Evolutionary conservation across 2,329 filamentous ascomycete genomes (phyloP), one percentile per base, ranked within the genome.

Genomic region (Phyllosticta citribraziliensis): DNA sequence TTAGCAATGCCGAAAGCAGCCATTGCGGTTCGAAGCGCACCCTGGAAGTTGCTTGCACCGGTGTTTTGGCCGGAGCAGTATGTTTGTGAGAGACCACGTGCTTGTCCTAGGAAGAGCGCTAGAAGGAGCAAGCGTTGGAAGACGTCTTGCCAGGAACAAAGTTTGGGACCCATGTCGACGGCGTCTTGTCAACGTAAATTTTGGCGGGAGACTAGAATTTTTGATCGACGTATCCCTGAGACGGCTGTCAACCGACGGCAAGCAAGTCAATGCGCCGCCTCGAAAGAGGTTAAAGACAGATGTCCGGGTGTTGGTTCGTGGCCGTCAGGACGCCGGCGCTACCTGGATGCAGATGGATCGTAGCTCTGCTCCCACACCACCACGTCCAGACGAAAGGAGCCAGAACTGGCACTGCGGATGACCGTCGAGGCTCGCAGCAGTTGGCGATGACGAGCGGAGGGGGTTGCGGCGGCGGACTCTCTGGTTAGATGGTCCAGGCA

Each of bases 61-160:
- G 72, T 74, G 65, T 80, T 80, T 57, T 78, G 69, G 51, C 68
- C 72, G 6, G 78, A 79, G 68, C 78, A 80, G 66, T 78, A 79
- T 54, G 65, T 54, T 62, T 74, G 70, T 12, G 70, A 66, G 27
- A 73, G 65, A 17, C 63, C 60, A 12, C 17, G 50, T 24, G 56
- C 60, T 24, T 19, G 50, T 10, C 11, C 56, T 50, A 33, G 10
- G 17, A 56, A 52, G 11, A 56, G 25, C 10, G 58, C 24, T 9
- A 57, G 12, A 24, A 50, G 14, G 33, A 40, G 14, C 33, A 40
- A 40, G 33, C 33, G 33, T 40, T 40, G 33, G 33, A 40, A 14
- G 33, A 40, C 33, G 33, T 40, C 33, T 40, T 17, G 33, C 33
- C 33, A 40, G 11, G 33, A 40, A 12, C 11, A 40, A 14, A 40